Evolutionary conservation across 306 rosid genomes (phyloP).

Genomic region (Cercis canadensis): DNA sequence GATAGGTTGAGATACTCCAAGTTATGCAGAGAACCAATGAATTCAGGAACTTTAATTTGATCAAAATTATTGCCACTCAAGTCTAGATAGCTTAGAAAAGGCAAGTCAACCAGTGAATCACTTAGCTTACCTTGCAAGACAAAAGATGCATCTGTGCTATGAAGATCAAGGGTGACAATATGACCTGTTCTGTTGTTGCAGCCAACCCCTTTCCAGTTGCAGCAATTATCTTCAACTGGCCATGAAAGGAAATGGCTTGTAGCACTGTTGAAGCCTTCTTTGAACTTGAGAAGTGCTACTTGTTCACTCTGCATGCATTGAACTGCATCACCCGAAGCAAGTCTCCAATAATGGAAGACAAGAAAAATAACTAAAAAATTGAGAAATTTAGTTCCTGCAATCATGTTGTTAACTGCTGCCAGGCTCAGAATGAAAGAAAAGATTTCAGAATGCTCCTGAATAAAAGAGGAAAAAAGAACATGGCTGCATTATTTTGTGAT

Average conservation of each 20-base stretch:
- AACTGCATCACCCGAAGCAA: not conserved
- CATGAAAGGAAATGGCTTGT: not conserved
- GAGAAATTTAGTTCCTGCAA: no score
- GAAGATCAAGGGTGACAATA: not conserved
- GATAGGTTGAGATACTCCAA: not conserved
- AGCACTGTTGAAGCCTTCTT: not conserved
- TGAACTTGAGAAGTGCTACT: not conserved
- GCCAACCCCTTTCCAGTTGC: conserved; percentile 1
- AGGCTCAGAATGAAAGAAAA: no score
- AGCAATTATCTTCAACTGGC: not conserved
- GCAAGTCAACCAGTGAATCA: not conserved
- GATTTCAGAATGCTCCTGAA: no score
- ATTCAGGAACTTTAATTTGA: rapidly evolving
- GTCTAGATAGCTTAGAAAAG: not conserved
- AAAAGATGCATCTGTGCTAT: rapidly evolving
- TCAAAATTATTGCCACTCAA: not conserved
- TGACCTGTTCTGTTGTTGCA: not conserved
- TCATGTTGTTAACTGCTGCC: no score
- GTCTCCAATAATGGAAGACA: no score
- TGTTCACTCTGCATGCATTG: not conserved
- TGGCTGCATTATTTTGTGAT: no score
- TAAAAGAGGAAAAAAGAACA: no score
- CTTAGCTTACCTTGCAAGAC: not conserved
- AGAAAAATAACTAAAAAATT: no score
- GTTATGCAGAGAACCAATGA: not conserved